Conservation (phyloP, 208 protist genomes). For the Leishmania amazonensis region DNA sequence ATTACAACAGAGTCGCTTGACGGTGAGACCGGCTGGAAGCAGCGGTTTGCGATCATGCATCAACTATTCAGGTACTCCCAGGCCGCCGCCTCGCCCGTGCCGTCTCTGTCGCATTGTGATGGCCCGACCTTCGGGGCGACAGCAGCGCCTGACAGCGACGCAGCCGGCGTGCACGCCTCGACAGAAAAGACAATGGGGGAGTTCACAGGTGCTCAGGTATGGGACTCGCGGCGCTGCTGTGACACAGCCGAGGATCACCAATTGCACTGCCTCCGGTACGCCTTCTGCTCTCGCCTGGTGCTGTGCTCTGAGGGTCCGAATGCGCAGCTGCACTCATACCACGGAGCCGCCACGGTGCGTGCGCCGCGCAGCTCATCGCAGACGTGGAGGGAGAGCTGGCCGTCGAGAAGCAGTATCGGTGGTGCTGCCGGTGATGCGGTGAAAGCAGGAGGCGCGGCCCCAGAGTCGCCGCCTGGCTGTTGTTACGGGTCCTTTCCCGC, state of each 20-base stretch:
- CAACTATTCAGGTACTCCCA: slow-evolving; percentile 36
- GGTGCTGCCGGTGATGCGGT: background rate
- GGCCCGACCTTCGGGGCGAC: background rate
- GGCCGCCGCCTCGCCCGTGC: background rate
- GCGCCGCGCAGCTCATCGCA: slow-evolving; percentile 15
- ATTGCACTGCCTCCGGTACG: slow-evolving; percentile 31
- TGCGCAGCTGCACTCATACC: slow-evolving; percentile 58
- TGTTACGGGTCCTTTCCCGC: background rate
- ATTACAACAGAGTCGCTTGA: slow-evolving; percentile 93
- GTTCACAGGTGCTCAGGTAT: background rate
- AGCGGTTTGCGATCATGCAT: slow-evolving; percentile 54
- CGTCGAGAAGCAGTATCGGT: background rate
- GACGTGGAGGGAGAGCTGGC: slow-evolving; percentile 6
- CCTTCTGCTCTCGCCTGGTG: slow-evolving; percentile 20
- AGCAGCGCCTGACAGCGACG: background rate
- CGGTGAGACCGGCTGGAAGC: slow-evolving; percentile 89
- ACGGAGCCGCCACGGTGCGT: slow-evolving; percentile 35
- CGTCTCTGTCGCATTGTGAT: background rate
- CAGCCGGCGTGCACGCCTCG: background rate
- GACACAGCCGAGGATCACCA: slow-evolving; percentile 23
- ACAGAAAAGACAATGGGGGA: background rate
- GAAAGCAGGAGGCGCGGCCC: background rate
- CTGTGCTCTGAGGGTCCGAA: slow-evolving; percentile 70
- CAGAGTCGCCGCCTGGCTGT: background rate
- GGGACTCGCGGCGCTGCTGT: slow-evolving; percentile 1